These are phyloP conservation scores for Salix caprea DNA, from an alignment of 345 rosid species.

Conservation along the genomic window DNA sequence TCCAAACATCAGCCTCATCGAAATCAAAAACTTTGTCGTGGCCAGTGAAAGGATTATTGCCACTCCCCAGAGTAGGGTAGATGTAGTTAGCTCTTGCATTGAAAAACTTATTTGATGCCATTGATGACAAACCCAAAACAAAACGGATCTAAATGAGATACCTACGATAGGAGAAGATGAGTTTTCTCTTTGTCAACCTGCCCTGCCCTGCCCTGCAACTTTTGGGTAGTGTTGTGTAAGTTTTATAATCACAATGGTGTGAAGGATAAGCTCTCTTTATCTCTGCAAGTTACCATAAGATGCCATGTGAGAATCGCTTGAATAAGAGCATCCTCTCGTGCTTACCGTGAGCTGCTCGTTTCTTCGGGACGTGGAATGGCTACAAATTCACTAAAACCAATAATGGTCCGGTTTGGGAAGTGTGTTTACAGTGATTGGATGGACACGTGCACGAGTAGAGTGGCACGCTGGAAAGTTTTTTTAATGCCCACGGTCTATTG, in stretches of 20 bases:
- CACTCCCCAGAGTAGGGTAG: constrained; percentile 35
- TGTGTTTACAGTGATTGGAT: neutral
- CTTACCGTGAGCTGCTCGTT: neutral
- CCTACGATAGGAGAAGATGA: neutral
- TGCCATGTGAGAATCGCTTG: neutral
- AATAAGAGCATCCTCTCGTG: neutral
- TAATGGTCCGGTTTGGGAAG: neutral
- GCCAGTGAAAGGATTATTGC: neutral
- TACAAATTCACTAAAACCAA: neutral
- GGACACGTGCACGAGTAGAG: neutral
- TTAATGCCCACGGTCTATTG: neutral
- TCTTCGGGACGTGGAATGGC: neutral
- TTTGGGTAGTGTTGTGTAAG: neutral
- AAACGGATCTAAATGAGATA: neutral
- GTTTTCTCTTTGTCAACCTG: constrained; percentile 2
- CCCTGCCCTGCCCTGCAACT: neutral
- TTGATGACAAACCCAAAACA: constrained; percentile 1
- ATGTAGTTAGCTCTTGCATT: constrained; percentile 40
- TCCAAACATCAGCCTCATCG: constrained; percentile 56
- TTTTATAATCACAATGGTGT: constrained; percentile 25
- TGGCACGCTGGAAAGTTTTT: constrained; percentile 13
- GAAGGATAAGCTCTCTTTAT: constrained; percentile 33
- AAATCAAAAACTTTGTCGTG: constrained; percentile 42
- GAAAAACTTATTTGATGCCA: constrained; percentile 55
- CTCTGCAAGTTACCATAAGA: neutral